A percentile compares a stretch with the other conserved stretches of the same genome.
phyloP scores from a whole-genome alignment of 176 grass and related monocot species.

The Carex pumila region DNA sequence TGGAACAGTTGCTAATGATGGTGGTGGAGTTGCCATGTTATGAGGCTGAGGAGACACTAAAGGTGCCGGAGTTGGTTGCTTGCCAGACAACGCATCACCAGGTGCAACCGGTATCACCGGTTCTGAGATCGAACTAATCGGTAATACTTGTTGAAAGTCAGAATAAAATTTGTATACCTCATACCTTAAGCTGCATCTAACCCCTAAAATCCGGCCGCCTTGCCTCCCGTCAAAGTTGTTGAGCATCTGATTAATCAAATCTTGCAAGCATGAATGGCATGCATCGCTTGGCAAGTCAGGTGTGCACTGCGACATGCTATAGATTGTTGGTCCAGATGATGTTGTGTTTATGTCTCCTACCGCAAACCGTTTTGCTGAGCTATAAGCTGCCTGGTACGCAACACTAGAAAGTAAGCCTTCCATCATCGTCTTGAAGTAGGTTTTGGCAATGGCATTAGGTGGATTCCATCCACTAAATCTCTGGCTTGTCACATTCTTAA shows the following conservation, averaged over 20 bases:
- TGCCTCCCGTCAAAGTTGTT: not conserved
- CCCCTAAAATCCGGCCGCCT: slow-evolving; percentile 22
- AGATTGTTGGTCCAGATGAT: slow-evolving; percentile 18
- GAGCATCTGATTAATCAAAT: slow-evolving; percentile 1
- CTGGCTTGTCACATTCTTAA: not conserved
- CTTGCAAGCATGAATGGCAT: slow-evolving; percentile 32
- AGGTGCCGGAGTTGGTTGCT: not conserved
- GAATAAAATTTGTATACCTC: slow-evolving; percentile 25
- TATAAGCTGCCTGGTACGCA: slow-evolving; percentile 1
- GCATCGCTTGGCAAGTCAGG: slow-evolving; percentile 19
- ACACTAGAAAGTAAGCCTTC: slow-evolving; percentile 22
- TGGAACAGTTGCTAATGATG: not conserved
- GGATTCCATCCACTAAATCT: slow-evolving; percentile 12
- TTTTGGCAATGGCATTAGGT: not conserved
- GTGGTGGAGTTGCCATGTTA: not conserved
- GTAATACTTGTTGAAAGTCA: not conserved
- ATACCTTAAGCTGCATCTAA: slow-evolving; percentile 40
- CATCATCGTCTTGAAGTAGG: not conserved
- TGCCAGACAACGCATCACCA: not conserved
- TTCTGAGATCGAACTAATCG: not conserved
- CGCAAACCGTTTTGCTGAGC: slow-evolving; percentile 20
- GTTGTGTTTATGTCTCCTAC: slow-evolving; percentile 27
- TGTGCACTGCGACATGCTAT: slow-evolving; percentile 48
- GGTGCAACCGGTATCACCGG: not conserved
- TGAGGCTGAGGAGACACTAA: not conserved